These are phyloP conservation scores for Solanum chilense DNA, from an alignment of 257 asterid species.

Conservation along the genomic window DNA sequence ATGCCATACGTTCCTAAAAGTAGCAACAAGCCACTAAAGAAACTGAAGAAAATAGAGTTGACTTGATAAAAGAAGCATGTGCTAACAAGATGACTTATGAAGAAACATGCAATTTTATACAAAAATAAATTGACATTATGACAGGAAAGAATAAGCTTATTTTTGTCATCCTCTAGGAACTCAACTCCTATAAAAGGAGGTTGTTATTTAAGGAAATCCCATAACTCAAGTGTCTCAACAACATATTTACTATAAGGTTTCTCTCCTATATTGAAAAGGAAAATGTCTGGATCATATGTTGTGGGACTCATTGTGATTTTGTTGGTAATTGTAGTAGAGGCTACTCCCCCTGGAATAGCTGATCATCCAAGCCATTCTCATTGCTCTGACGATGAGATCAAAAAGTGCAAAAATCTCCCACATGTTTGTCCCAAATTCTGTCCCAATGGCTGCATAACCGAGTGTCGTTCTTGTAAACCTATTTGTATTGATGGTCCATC, in stretches of 20 bases:
- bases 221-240: background rate
- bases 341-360: constrained; percentile 1
- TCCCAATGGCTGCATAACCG: constrained; percentile 31
- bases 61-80: background rate
- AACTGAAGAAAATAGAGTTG: background rate
- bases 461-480: constrained; percentile 41
- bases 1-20: background rate
- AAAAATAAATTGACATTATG: background rate
- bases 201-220: no score
- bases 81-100: background rate
- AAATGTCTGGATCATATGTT: background rate
- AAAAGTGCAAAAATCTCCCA: constrained; percentile 36
- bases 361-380: constrained; percentile 29
- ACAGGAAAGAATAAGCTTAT: background rate
- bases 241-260: background rate
- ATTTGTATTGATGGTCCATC: constrained; percentile 14
- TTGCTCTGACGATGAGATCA: constrained; percentile 24
- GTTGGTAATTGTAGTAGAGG: background rate
- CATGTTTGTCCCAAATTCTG: constrained; percentile 54
- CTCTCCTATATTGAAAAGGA: background rate
- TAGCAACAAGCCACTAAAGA: background rate
- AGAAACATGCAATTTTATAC: background rate
- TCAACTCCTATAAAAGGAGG: background rate
- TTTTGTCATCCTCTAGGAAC: background rate
- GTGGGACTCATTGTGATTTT: background rate